phyloP scores from a whole-genome alignment of 768 basidiomycete genomes.

The Hortiboletus flavorubellus region DNA sequence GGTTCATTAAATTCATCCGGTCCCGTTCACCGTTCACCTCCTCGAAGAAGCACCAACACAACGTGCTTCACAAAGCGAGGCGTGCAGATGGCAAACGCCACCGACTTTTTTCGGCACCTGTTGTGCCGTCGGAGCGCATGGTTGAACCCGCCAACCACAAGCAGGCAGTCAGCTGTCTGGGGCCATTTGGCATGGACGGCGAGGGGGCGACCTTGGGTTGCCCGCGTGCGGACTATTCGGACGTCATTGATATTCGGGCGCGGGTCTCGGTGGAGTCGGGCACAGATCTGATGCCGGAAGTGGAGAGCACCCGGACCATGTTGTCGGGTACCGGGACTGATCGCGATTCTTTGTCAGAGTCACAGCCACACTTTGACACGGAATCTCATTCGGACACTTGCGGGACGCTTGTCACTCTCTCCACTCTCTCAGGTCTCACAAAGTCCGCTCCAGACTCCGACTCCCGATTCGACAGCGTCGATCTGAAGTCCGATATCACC shows the following conservation, averaged over 20 bases:
- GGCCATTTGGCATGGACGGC: not conserved
- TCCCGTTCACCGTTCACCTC: constrained; percentile 10
- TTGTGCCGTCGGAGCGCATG: constrained; percentile 1
- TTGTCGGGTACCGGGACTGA: not conserved
- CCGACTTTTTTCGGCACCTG: constrained; percentile 18
- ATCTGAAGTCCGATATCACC: constrained; percentile 12
- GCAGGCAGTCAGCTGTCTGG: not conserved
- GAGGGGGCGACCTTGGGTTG: not conserved
- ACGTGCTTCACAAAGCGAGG: constrained; percentile 4
- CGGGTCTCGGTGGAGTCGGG: not conserved
- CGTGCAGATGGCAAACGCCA: constrained; percentile 6
- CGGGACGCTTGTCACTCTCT: constrained; percentile 17
- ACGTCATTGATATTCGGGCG: constrained; percentile 25
- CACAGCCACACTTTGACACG: constrained; percentile 3
- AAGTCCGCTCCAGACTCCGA: constrained; percentile 18
- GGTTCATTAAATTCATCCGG: constrained; percentile 13
- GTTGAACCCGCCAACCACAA: not conserved
- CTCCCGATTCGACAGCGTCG: not conserved
- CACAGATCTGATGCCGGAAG: not conserved
- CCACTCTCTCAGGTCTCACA: not conserved
- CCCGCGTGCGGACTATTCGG: constrained; percentile 1
- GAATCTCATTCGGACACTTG: constrained; percentile 16
- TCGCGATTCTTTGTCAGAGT: constrained; percentile 5
- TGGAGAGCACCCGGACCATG: not conserved
- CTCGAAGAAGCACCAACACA: constrained; percentile 4